Evolutionary conservation across 2,329 filamentous ascomycete species (phyloP).

Genomic region (Scleromitrula shiraiana): DNA sequence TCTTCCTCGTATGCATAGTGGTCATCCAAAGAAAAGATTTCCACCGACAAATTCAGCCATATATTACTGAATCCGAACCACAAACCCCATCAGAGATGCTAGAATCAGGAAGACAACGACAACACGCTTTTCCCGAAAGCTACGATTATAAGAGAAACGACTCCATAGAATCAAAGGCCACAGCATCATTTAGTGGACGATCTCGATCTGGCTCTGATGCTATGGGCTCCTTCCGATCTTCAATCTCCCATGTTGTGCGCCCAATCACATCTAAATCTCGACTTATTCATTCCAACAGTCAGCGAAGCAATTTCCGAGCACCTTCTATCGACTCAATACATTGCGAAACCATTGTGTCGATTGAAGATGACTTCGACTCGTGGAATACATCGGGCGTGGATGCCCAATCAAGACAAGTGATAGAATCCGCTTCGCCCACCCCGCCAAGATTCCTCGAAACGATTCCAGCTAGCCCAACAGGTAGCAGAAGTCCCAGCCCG

Average conservation of each 20-base stretch:
- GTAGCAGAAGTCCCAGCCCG: constrained; percentile 58
- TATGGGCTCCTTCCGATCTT: constrained; percentile 41
- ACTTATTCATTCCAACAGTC: constrained; percentile 38
- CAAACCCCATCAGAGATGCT: constrained; percentile 20
- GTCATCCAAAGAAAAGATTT: constrained; percentile 23
- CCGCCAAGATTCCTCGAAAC: constrained; percentile 52
- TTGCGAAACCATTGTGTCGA: constrained; percentile 17
- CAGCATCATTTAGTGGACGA: constrained; percentile 36
- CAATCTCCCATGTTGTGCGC: constrained; percentile 41
- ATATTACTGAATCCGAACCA: constrained; percentile 15
- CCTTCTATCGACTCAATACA: constrained; percentile 41
- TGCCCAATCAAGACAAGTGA: constrained; percentile 49
- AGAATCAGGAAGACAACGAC: constrained; percentile 12
- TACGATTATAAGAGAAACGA: constrained; percentile 12
- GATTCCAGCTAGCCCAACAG: constrained; percentile 58
- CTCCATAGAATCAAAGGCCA: constrained; percentile 20
- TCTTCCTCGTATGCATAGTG: constrained; percentile 26
- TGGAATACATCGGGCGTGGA: constrained; percentile 69
- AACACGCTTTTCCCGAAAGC: constrained; percentile 12
- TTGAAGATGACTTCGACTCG: constrained; percentile 61
- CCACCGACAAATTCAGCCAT: constrained; percentile 23
- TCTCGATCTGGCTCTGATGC: constrained; percentile 39
- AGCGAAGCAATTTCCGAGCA: constrained; percentile 30
- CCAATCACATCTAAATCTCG: constrained; percentile 50
- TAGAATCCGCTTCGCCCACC: constrained; percentile 35